Evolutionary conservation across 176 grass and related monocot species (phyloP).

Genomic region (Thalia dealbata): DNA sequence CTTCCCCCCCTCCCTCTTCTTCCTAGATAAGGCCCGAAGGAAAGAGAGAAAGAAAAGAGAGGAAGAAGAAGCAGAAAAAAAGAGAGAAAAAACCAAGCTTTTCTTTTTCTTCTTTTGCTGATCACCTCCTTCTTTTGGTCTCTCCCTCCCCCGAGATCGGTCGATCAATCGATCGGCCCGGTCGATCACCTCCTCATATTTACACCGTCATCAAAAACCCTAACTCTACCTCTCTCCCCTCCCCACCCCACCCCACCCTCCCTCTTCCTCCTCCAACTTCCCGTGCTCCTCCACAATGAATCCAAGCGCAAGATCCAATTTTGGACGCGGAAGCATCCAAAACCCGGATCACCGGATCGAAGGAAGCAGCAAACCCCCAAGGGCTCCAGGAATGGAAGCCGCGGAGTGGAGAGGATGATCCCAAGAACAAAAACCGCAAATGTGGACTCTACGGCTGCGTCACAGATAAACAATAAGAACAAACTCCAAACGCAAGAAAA

Average conservation of each 20-base stretch:
- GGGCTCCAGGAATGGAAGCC: neutral
- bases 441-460: constrained; percentile 6
- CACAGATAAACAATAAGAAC: constrained; percentile 3
- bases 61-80: neutral
- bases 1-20: neutral
- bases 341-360: neutral
- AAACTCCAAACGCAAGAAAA: neutral
- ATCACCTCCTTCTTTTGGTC: neutral
- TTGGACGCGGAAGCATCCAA: neutral
- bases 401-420: neutral
- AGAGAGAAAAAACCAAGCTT: neutral
- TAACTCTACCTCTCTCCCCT: neutral
- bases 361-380: neutral
- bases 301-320: neutral
- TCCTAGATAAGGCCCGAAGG: neutral
- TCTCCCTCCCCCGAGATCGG: neutral
- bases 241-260: no score
- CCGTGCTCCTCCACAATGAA: neutral
- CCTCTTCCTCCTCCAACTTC: neutral
- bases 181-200: neutral
- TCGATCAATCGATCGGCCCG: no score
- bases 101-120: neutral
- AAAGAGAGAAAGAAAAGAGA: neutral
- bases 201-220: neutral
- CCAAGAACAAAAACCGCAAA: neutral